Evolutionary conservation across 306 rosid genomes (phyloP).

Genomic region (Oxytropis ochrocephala): DNA sequence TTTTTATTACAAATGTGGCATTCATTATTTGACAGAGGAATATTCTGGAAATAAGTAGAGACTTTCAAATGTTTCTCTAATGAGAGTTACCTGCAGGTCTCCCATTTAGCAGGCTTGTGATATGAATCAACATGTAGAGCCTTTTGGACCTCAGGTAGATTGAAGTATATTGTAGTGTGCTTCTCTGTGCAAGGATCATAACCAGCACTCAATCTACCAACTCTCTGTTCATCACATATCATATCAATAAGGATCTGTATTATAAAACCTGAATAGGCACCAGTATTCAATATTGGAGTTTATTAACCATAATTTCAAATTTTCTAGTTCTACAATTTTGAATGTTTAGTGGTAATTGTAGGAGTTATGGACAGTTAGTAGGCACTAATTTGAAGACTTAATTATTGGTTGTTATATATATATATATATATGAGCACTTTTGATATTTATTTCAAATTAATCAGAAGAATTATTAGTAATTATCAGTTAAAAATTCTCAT

Average conservation of each 20-base stretch:
- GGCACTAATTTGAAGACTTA: too few species aligned
- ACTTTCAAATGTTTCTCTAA: neutral
- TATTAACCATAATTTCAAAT: neutral
- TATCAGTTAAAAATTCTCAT: too few species aligned
- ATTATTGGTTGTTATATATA: too few species aligned
- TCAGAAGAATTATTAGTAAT: too few species aligned
- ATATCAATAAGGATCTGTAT: conserved; percentile 15
- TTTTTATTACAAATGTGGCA: too few species aligned
- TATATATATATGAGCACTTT: too few species aligned
- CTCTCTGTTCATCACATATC: conserved; percentile 33
- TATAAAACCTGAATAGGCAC: neutral
- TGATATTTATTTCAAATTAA: too few species aligned
- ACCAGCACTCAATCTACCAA: conserved; percentile 39
- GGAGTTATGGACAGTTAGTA: too few species aligned
- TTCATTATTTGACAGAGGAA: neutral
- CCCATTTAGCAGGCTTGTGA: conserved; percentile 62
- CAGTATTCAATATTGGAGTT: neutral
- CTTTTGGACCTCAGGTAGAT: conserved; percentile 69
- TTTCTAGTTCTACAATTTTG: neutral
- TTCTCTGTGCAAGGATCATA: conserved; percentile 92
- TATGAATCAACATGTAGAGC: conserved; percentile 60
- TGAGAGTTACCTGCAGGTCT: conserved; percentile 66
- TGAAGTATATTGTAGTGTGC: conserved; percentile 62
- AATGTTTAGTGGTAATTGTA: neutral
- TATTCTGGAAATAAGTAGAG: neutral